phyloP scores from a whole-genome alignment of 768 basidiomycete species.

The Pleurotus djamor region DNA sequence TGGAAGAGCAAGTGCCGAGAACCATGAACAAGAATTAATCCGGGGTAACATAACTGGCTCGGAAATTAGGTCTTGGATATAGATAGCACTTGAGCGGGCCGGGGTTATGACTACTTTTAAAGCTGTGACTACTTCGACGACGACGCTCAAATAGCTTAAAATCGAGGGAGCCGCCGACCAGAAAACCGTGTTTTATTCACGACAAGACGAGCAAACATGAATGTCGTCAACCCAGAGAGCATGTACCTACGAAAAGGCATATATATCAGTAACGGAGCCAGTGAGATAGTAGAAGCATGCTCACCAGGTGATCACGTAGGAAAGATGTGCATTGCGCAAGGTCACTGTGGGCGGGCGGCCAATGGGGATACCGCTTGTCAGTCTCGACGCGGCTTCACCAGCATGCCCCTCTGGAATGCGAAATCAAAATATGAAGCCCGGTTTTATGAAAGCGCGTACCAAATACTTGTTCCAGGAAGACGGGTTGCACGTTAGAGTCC shows the following conservation, averaged over 20 bases:
- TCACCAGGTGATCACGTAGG: conserved; percentile 95
- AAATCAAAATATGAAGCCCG: neutral
- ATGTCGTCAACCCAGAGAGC: conserved; percentile 77
- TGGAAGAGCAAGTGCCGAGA: neutral
- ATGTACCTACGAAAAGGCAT: conserved; percentile 65
- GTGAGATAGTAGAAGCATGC: conserved; percentile 12
- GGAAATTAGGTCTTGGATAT: neutral
- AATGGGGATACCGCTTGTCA: conserved; percentile 77
- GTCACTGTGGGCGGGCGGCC: conserved; percentile 84
- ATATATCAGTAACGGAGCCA: neutral
- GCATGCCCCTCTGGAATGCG: conserved; percentile 71
- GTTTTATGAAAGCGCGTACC: conserved; percentile 44
- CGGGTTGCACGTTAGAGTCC: conserved; percentile 73
- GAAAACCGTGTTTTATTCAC: conserved; percentile 48
- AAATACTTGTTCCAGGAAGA: conserved; percentile 89
- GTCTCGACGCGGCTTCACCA: conserved; percentile 59
- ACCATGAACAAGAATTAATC: neutral
- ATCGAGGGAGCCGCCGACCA: conserved; percentile 59
- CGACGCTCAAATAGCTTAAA: conserved; percentile 16
- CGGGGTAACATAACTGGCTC: neutral
- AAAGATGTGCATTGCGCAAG: conserved; percentile 89
- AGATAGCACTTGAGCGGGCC: neutral
- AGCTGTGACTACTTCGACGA: neutral
- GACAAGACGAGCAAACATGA: conserved; percentile 76
- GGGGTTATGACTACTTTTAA: no score